A percentile compares a stretch with the other conserved stretches of the same genome.
These are phyloP conservation scores for Ophiocordyceps polyrhachis-furcata DNA, from an alignment of 2,329 filamentous ascomycete genomes.

Conservation along the genomic window DNA sequence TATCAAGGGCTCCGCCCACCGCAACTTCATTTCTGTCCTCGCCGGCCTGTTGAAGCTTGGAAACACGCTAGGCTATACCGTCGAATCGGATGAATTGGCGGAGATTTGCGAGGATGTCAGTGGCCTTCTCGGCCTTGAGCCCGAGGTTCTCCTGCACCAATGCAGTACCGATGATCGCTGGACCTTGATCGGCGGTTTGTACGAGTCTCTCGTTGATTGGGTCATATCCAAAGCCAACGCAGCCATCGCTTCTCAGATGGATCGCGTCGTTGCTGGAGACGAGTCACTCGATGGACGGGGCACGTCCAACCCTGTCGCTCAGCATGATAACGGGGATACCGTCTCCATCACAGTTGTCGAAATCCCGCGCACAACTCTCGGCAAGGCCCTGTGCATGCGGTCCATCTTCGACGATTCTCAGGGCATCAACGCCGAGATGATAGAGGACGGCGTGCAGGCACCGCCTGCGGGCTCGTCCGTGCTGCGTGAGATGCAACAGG, in stretches of 20 bases:
- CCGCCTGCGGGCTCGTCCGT: constrained; percentile 60
- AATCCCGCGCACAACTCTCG: constrained; percentile 59
- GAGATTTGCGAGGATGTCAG: constrained; percentile 81
- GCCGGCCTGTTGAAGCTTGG: constrained; percentile 81
- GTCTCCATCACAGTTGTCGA: constrained; percentile 82
- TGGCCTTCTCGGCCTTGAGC: constrained; percentile 69
- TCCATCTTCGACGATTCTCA: constrained; percentile 83
- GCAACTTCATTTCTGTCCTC: constrained; percentile 69
- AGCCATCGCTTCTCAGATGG: constrained; percentile 61
- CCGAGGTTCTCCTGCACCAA: constrained; percentile 59
- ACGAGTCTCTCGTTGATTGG: constrained; percentile 91
- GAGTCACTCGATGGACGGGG: constrained; percentile 48
- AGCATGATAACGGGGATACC: constrained; percentile 60
- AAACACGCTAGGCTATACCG: constrained; percentile 66
- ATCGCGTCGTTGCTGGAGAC: constrained; percentile 43
- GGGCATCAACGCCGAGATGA: constrained; percentile 96
- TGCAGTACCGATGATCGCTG: constrained; percentile 72
- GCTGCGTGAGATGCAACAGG: constrained; percentile 69
- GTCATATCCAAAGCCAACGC: constrained; percentile 78
- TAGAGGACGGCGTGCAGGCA: constrained; percentile 76
- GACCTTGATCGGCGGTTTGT: constrained; percentile 67
- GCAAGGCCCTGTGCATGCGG: constrained; percentile 75
- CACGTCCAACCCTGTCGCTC: constrained; percentile 43
- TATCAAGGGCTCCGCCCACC: constrained; percentile 70
- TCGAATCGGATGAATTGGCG: constrained; percentile 72